Evolutionary conservation across 148 eudicot species (phyloP).

Genomic region (Dianthus caryophyllus): DNA sequence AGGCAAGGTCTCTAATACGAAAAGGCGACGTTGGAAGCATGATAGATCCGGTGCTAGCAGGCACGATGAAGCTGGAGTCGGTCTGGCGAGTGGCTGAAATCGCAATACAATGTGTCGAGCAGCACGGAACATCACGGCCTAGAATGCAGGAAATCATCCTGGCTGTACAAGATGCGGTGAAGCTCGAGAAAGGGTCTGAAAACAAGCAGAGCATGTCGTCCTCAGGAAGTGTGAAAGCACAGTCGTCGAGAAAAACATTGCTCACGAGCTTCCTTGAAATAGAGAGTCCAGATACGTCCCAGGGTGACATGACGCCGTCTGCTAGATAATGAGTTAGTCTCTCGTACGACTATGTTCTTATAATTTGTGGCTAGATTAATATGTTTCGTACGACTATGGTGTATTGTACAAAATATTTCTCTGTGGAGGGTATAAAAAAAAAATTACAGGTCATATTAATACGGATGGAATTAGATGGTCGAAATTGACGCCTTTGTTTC

Average conservation of each 20-base stretch:
- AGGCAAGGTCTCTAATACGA: slow-evolving; percentile 88
- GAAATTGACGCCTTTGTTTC: too few relatives aligned
- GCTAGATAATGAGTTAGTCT: slow-evolving; percentile 59
- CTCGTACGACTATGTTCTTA: too few relatives aligned
- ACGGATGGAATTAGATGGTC: too few relatives aligned
- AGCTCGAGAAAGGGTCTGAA: slow-evolving; percentile 69
- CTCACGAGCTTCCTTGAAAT: slow-evolving; percentile 89
- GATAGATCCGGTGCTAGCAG: slow-evolving; percentile 64
- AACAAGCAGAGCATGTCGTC: slow-evolving; percentile 32
- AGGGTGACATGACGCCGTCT: slow-evolving; percentile 52
- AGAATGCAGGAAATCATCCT: slow-evolving; percentile 82
- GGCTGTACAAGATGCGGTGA: slow-evolving; percentile 87
- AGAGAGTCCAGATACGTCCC: slow-evolving; percentile 77
- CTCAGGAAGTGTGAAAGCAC: slow-evolving; percentile 52
- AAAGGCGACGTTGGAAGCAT: slow-evolving; percentile 89
- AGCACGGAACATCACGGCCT: slow-evolving; percentile 64
- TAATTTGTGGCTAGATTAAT: too few relatives aligned
- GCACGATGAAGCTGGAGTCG: slow-evolving; percentile 62
- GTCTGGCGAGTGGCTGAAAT: slow-evolving; percentile 93
- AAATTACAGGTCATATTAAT: too few relatives aligned
- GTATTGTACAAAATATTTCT: too few relatives aligned
- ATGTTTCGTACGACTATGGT: too few relatives aligned
- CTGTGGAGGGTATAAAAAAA: too few relatives aligned
- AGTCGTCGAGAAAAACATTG: slow-evolving; percentile 70
- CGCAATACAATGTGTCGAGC: slow-evolving; percentile 81